These are phyloP conservation scores for Coleophoma cylindrospora DNA, from an alignment of 2,329 filamentous ascomycete genomes.

Conservation along the genomic window DNA sequence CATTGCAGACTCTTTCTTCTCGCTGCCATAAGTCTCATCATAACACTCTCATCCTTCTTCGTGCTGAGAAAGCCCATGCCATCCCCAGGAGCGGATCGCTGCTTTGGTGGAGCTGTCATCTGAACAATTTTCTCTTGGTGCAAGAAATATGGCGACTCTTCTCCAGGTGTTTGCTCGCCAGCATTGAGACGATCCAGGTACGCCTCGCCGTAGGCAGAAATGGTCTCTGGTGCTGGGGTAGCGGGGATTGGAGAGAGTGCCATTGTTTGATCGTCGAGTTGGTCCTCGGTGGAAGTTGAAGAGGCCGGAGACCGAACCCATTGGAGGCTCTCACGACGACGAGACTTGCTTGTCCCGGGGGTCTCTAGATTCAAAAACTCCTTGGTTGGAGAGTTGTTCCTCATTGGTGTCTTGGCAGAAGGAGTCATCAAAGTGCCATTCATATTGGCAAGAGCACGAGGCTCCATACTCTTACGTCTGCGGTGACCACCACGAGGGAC, in stretches of 20 bases:
- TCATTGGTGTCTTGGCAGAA: slow-evolving; percentile 19
- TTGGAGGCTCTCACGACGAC: slow-evolving; percentile 22
- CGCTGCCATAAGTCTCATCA: slow-evolving; percentile 56
- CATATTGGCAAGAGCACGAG: slow-evolving; percentile 61
- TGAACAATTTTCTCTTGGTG: slow-evolving; percentile 23
- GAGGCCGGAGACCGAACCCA: slow-evolving; percentile 24
- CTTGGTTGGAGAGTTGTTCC: slow-evolving; percentile 24
- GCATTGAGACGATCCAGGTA: slow-evolving; percentile 19
- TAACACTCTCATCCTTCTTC: slow-evolving; percentile 44
- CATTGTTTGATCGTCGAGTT: slow-evolving; percentile 17
- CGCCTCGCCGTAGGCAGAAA: slow-evolving; percentile 22
- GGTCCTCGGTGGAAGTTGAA: slow-evolving; percentile 7
- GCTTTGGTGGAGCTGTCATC: slow-evolving; percentile 23
- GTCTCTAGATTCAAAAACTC: slow-evolving; percentile 22
- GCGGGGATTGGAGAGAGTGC: slow-evolving; percentile 24
- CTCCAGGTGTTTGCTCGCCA: slow-evolving; percentile 19
- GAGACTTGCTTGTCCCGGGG: slow-evolving; percentile 20
- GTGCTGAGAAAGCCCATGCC: slow-evolving; percentile 38
- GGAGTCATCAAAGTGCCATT: slow-evolving; percentile 58
- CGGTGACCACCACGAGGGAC: slow-evolving; percentile 66
- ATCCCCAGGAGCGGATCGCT: slow-evolving; percentile 13
- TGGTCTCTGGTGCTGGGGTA: slow-evolving; percentile 23
- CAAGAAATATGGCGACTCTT: slow-evolving; percentile 25
- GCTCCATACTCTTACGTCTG: slow-evolving; percentile 78
- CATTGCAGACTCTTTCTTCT: slow-evolving; percentile 74